These are phyloP conservation scores for Curvularia sp. DNA, from an alignment of 2,329 filamentous ascomycete species.

Conservation along the genomic window DNA sequence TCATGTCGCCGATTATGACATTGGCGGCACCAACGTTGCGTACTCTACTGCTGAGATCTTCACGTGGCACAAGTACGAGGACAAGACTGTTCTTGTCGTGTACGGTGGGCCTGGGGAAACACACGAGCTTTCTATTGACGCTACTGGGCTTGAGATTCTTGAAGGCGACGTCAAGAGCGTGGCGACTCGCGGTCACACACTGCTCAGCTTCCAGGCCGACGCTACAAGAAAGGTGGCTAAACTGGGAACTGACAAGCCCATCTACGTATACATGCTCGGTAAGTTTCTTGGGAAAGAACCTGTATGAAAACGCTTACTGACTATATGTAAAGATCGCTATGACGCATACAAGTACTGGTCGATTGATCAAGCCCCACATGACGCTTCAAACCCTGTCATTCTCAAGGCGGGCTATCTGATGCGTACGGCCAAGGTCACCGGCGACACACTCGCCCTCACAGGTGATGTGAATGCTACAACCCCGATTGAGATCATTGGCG, in stretches of 20 bases:
- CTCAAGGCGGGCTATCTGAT: conserved; percentile 70
- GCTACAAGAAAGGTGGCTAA: conserved; percentile 61
- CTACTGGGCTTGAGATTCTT: conserved; percentile 46
- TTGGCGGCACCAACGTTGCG: conserved; percentile 66
- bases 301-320: conserved; percentile 22
- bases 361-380: conserved; percentile 55
- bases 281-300: conserved; percentile 28
- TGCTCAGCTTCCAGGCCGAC: conserved; percentile 64
- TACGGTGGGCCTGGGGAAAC: conserved; percentile 69
- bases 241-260: conserved; percentile 50
- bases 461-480: conserved; percentile 78
- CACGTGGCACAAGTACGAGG: conserved; percentile 70
- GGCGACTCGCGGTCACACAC: conserved; percentile 54
- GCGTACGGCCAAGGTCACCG: conserved; percentile 65
- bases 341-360: conserved; percentile 75
- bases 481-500: conserved; percentile 72
- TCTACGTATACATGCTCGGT: conserved; percentile 66
- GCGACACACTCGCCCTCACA: conserved; percentile 65
- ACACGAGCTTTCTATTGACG: conserved; percentile 66
- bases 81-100: conserved; percentile 67
- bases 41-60: conserved; percentile 75
- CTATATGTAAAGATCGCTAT: conserved; percentile 62
- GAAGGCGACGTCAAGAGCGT: conserved; percentile 54
- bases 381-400: conserved; percentile 57
- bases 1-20: conserved; percentile 70